A percentile compares a stretch with the other conserved stretches of the same genome.
These are phyloP conservation scores for Xylaria venustula DNA, from an alignment of 495 filamentous ascomycete genomes.

Conservation along the genomic window DNA sequence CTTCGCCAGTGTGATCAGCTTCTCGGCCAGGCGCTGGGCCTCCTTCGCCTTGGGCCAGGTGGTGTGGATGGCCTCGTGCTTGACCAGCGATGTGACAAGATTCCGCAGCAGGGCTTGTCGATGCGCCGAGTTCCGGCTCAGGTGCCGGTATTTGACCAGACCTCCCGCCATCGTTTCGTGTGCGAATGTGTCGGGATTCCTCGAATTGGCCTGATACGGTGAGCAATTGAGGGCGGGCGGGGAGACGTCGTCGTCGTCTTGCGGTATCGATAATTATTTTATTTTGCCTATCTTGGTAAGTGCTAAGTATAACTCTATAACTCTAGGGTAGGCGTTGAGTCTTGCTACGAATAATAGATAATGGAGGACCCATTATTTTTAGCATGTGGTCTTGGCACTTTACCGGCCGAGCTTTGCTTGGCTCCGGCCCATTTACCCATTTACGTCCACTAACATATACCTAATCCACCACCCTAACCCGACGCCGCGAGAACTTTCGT, in stretches of 20 bases:
- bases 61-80: slow-evolving; percentile 87
- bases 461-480: too few species aligned
- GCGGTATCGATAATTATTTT: not conserved
- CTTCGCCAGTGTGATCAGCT: slow-evolving; percentile 90
- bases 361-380: too few species aligned
- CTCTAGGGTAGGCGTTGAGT: not conserved
- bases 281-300: not conserved
- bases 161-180: slow-evolving; percentile 73
- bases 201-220: not conserved
- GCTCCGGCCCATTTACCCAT: not conserved
- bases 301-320: not conserved
- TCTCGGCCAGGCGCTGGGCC: slow-evolving; percentile 87
- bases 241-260: not conserved
- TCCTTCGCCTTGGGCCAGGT: slow-evolving; percentile 98
- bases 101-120: slow-evolving; percentile 93
- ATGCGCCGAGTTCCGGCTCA: slow-evolving; percentile 79
- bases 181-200: not conserved
- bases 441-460: not conserved
- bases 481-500: slow-evolving; percentile 23
- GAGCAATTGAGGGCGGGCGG: not conserved
- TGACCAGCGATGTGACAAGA: slow-evolving; percentile 91
- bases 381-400: not conserved
- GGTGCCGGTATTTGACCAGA: slow-evolving; percentile 77
- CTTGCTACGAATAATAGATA: too few species aligned
- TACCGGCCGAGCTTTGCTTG: not conserved